Evolutionary conservation across 2,329 filamentous ascomycete species (phyloP).

Genomic region (Celoporthe dispersa): DNA sequence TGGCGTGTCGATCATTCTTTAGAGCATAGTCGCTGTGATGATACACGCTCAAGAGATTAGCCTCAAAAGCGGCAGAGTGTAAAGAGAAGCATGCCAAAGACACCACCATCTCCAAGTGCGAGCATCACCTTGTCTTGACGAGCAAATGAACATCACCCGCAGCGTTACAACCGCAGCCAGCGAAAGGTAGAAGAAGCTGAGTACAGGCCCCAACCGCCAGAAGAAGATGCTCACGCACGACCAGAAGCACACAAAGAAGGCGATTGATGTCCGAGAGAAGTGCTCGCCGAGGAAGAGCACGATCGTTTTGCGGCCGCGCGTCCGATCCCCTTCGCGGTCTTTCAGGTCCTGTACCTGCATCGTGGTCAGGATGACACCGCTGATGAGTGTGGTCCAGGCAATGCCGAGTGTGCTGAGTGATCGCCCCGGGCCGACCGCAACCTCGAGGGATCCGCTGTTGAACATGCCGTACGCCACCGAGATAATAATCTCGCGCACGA

Average conservation of each 20-base stretch:
- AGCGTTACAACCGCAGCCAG: background rate
- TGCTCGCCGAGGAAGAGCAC: slow-evolving; percentile 33
- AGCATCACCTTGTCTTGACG: slow-evolving; percentile 1
- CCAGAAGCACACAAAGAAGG: slow-evolving; percentile 15
- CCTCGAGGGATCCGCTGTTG: slow-evolving; percentile 33
- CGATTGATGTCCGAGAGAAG: slow-evolving; percentile 1
- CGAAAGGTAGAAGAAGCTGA: background rate
- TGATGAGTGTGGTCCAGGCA: slow-evolving; percentile 34
- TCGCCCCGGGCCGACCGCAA: slow-evolving; percentile 31
- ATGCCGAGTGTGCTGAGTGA: slow-evolving; percentile 30
- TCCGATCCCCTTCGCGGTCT: slow-evolving; percentile 34
- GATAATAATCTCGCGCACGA: slow-evolving; percentile 33
- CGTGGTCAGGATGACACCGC: slow-evolving; percentile 34
- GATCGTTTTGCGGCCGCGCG: slow-evolving; percentile 34
- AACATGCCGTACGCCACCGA: slow-evolving; percentile 34
- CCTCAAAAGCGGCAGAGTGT: background rate
- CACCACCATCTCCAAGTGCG: slow-evolving; percentile 18
- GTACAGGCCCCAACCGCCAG: background rate
- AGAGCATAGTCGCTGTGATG: background rate
- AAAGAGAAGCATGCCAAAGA: slow-evolving; percentile 13
- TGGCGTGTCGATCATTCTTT: background rate
- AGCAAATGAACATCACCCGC: background rate
- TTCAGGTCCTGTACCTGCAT: slow-evolving; percentile 29
- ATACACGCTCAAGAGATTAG: background rate
- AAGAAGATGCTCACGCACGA: slow-evolving; percentile 7